These are phyloP conservation scores for Leptoxyphium fumago DNA, from an alignment of 2,329 filamentous ascomycete genomes.

Conservation along the genomic window DNA sequence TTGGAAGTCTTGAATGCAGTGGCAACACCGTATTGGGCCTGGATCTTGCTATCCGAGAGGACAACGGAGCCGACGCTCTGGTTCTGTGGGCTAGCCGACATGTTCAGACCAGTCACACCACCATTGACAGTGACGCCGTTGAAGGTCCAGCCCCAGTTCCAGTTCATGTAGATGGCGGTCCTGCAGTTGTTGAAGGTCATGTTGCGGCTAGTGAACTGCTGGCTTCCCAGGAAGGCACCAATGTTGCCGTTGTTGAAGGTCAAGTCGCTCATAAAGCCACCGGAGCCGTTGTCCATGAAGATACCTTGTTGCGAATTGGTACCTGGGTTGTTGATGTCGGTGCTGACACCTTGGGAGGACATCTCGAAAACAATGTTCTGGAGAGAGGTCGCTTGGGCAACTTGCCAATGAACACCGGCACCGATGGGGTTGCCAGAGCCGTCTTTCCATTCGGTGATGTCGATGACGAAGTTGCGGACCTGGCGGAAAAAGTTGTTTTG, in stretches of 20 bases:
- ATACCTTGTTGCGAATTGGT: conserved; percentile 41
- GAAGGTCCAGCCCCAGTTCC: conserved; percentile 39
- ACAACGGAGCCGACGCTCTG: conserved; percentile 79
- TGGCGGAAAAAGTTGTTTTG: conserved; percentile 43
- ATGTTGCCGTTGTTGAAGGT: conserved; percentile 46
- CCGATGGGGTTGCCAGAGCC: conserved; percentile 2
- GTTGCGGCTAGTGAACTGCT: conserved; percentile 45
- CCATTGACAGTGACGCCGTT: conserved; percentile 32
- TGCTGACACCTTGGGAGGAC: conserved; percentile 19
- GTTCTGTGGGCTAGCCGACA: conserved; percentile 28
- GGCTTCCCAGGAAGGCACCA: conserved; percentile 46
- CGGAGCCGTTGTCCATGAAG: conserved; percentile 46
- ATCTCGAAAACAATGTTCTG: conserved; percentile 49
- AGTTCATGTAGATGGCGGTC: conserved; percentile 39
- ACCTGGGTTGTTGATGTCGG: conserved; percentile 14
- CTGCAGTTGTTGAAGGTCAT: conserved; percentile 34
- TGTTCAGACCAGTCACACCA: conserved; percentile 32
- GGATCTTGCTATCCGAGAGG: conserved; percentile 65
- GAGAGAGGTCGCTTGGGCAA: conserved; percentile 42
- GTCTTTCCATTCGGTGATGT: conserved; percentile 20
- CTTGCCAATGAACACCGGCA: conserved; percentile 38
- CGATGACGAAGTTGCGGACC: conserved; percentile 39
- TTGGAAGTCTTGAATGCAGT: conserved; percentile 58
- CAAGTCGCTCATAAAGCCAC: conserved; percentile 45
- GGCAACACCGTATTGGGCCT: conserved; percentile 58